Evolutionary conservation across 225 moss, liverwort and hornwort genomes (phyloP), one percentile per base, ranked within the genome.

Genomic region (Physcomitrium patens): DNA sequence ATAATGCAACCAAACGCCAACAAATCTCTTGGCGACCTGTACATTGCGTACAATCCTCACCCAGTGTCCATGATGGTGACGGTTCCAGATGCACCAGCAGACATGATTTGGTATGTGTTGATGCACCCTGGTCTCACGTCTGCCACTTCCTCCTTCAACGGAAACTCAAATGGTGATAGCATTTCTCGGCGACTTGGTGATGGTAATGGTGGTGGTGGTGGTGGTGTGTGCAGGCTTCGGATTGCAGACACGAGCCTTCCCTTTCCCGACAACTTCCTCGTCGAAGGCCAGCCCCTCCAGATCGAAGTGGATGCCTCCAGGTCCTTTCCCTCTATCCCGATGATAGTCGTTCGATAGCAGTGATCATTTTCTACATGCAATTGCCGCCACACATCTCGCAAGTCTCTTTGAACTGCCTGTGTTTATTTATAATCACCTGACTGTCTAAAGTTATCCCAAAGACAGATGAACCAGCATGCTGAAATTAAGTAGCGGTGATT

Each of bases 41-140:
- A 92, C 75, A 72, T 96, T 68, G 96, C 92, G 16, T 96, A 92
- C 77, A 96, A 94, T 60, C 87, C 96, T 67, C 81, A 91, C 63
- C 68, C 82, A 49, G 72, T 63, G 48, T 70, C 81, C 49, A 82
- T 88, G 56, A 61, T 65, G 24, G 85, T 86, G 48, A 88, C 87
- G 58, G 71, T 93, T 73, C 96, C 93, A 24, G 79, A 81, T 31
- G 84, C 89, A 43, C 78, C 92, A 47, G 63, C 61, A 37, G 89
- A 86, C 70, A 90, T 90, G 93, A 78, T 80, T 42, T 93, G 93
- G 96, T 91, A 78, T 68, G 73, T 71, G 55, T 51, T 51, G 52
- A 20, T 37, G 37, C 65, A 23, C 47, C 55, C 42, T 27, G 5
- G 15, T 68, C 26, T 11, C 52, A 15, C 41, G 23, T 70, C 52